Conservation (phyloP, 495 filamentous ascomycete genomes). For the Coniosporium apollinis region DNA sequence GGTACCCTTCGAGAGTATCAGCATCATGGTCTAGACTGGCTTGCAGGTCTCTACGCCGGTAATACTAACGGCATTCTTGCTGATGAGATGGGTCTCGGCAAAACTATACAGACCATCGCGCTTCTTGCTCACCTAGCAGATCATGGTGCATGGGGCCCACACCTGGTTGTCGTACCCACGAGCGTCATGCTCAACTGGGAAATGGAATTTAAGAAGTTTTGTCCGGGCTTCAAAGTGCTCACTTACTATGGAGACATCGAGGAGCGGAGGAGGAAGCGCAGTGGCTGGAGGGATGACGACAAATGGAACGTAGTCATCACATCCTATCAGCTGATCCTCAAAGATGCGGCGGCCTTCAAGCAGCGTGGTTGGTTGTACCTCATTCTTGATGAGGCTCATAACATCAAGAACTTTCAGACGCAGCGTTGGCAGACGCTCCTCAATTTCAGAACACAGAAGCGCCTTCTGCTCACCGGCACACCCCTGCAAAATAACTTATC, state of each 20-base stretch:
- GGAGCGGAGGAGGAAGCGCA: constrained; percentile 76
- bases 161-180: constrained; percentile 91
- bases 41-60: constrained; percentile 79
- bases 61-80: constrained; percentile 95
- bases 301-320: constrained; percentile 96
- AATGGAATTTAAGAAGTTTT: constrained; percentile 99
- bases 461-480: constrained; percentile 84
- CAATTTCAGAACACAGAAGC: constrained; percentile 72
- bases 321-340: constrained; percentile 86
- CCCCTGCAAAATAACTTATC: constrained; percentile 94
- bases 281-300: constrained; percentile 79
- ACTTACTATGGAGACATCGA: constrained; percentile 92
- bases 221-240: constrained; percentile 93
- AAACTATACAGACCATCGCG: constrained; percentile 97
- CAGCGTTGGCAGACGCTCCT: constrained; percentile 91
- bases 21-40: constrained; percentile 91
- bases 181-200: constrained; percentile 99
- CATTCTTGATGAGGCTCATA: constrained; percentile 96
- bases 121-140: constrained; percentile 84
- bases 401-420: constrained; percentile 98
- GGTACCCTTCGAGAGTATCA: constrained; percentile 93
- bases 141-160: constrained; percentile 86
- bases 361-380: constrained; percentile 94
- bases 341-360: constrained; percentile 87
- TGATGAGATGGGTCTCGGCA: constrained; percentile 98